These are phyloP conservation scores for Astragalus membranaceus DNA, from an alignment of 306 rosid genomes.

Conservation along the genomic window DNA sequence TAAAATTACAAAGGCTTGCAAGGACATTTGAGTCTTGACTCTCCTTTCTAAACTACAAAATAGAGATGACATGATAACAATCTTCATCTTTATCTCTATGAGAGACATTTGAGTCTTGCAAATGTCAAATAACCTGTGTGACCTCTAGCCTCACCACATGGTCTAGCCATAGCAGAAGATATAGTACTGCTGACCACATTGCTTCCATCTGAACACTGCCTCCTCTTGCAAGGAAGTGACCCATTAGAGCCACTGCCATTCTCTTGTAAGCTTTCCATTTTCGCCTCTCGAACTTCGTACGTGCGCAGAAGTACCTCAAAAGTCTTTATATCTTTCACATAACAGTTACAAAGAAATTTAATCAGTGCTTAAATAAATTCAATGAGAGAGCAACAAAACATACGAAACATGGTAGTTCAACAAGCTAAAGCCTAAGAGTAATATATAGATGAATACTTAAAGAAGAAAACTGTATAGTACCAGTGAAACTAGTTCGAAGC, in stretches of 20 bases:
- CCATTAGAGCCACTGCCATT: slow-evolving; percentile 28
- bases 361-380: neutral
- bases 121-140: slow-evolving; percentile 22
- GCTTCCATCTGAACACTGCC: slow-evolving; percentile 34
- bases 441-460: neutral
- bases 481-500: neutral
- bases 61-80: neutral
- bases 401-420: neutral
- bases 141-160: slow-evolving; percentile 18
- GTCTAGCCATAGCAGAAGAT: slow-evolving; percentile 11
- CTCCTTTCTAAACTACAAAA: neutral
- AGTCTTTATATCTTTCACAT: slow-evolving; percentile 60
- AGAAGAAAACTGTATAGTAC: neutral
- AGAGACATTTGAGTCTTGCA: slow-evolving; percentile 13
- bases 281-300: slow-evolving; percentile 64
- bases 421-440: neutral
- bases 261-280: slow-evolving; percentile 18
- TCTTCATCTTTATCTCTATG: neutral
- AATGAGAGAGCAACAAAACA: neutral
- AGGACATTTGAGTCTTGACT: no score
- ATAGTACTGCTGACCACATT: neutral
- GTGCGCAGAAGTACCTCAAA: slow-evolving; percentile 75
- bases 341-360: neutral
- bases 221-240: slow-evolving; percentile 62
- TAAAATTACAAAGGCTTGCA: neutral